These are phyloP conservation scores for Salicornia ramosissima DNA, from an alignment of 148 eudicot genomes.

Conservation along the genomic window DNA sequence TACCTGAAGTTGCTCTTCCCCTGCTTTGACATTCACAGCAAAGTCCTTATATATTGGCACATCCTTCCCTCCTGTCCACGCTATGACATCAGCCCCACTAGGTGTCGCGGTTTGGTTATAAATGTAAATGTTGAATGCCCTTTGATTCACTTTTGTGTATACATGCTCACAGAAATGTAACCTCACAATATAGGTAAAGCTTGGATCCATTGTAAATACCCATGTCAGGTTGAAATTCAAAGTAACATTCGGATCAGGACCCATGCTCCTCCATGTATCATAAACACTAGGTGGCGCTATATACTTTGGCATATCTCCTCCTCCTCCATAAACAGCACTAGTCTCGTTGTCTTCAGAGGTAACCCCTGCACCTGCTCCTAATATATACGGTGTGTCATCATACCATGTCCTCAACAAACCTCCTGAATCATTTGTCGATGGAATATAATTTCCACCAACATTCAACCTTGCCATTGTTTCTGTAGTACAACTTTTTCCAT, in stretches of 20 bases:
- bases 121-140: conserved; percentile 59
- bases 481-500: conserved; percentile 27
- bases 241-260: conserved; percentile 55
- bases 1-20: conserved; percentile 36
- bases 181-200: conserved; percentile 58
- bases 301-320: conserved; percentile 28
- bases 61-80: conserved; percentile 39
- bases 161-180: conserved; percentile 74
- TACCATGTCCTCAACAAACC: conserved; percentile 77
- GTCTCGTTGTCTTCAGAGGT: conserved; percentile 32
- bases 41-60: conserved; percentile 54
- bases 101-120: conserved; percentile 54
- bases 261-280: conserved; percentile 57
- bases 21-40: conserved; percentile 34
- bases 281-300: conserved; percentile 68
- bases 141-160: conserved; percentile 41
- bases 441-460: conserved; percentile 70
- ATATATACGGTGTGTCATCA: conserved; percentile 72
- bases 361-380: conserved; percentile 45
- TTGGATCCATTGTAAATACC: conserved; percentile 55
- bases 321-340: conserved; percentile 27
- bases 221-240: conserved; percentile 60
- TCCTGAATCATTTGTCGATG: conserved; percentile 65
- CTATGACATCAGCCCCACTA: conserved; percentile 51
- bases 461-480: conserved; percentile 62